Base-by-base conservation (phyloP, 2,329 filamentous ascomycete species). In the Beauveria sp. region DNA sequence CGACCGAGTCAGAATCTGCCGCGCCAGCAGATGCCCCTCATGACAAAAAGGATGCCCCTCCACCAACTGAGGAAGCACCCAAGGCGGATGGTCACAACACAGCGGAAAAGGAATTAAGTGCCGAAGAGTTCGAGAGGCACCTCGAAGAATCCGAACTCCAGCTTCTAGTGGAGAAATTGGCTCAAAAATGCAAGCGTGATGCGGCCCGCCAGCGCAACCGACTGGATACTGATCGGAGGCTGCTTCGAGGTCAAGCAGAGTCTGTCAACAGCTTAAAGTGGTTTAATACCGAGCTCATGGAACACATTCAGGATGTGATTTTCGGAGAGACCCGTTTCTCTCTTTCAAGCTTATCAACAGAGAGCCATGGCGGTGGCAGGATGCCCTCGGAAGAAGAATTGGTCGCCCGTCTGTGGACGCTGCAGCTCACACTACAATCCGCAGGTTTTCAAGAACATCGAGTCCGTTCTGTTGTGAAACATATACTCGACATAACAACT, bases 81-180 rank as follows among this genome's bases (percentile, higher is more conserved):
- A 64, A 64, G 60, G 1, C 45, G 7, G 46, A 16, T 22, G 26
- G n/a, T 51, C 7, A 56, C 65, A 6, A 56, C 66, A 9, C 64
- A 63, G 22, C 65, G 42, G 72, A 76, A 58, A 77, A 84, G 60
- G 77, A 83, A 31, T 76, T 93, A 66, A 91, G 85, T 54, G 88
- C 93, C 1, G 93, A 97, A 71, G 91, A 98, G 72, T 89, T 97
- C 57, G 95, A 97, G 71, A 87, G 80, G 65, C 91, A 96, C 69
- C 83, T 98, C 18, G 91, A 97, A 72, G 88, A 92, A 68, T 89
- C 91, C n/a, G 91, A 96, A 69, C 79, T 99, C 43, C 93, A 98
- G 73, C 77, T 90, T 24, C 77, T 97, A 6, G 88, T 98, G 18
- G 93, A 98, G 65, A 95, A 92, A 70, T 79, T 93, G 74, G 88